phyloP scores from a whole-genome alignment of 257 asterid species.

The Thymus mandschuricus region DNA sequence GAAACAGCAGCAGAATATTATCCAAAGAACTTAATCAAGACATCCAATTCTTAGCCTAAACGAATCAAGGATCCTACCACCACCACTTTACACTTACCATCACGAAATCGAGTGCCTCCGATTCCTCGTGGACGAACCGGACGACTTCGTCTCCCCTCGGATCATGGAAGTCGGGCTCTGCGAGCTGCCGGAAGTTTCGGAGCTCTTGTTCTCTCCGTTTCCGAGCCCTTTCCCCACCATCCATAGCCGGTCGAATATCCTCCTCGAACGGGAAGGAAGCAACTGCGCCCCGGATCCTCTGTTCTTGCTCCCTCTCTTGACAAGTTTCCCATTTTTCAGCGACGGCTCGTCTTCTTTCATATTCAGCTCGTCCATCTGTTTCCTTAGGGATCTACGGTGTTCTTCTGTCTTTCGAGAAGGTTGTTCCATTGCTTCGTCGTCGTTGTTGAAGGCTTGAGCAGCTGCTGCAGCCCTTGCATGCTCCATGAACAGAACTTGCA shows the following conservation, averaged over 20 bases:
- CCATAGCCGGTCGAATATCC: conserved; percentile 85
- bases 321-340: conserved; percentile 45
- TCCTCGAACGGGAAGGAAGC: conserved; percentile 86
- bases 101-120: conserved; percentile 85
- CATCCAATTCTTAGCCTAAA: conserved; percentile 27
- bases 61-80: conserved; percentile 30
- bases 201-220: conserved; percentile 62
- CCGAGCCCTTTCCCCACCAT: conserved; percentile 63
- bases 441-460: conserved; percentile 37
- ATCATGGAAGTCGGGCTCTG: conserved; percentile 77
- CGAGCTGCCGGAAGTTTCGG: conserved; percentile 88
- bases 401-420: conserved; percentile 42
- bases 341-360: conserved; percentile 47
- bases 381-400: conserved; percentile 48
- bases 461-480: conserved; percentile 68
- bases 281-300: conserved; percentile 57
- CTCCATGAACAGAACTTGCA: conserved; percentile 78
- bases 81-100: conserved; percentile 42
- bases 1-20: conserved; percentile 16
- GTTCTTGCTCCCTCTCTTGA: conserved; percentile 50
- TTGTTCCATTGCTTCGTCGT: conserved; percentile 36
- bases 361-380: conserved; percentile 54
- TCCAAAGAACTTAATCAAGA: conserved; percentile 13
- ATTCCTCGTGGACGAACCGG: conserved; percentile 53
- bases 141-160: conserved; percentile 59